phyloP scores from a whole-genome alignment of 2,329 filamentous ascomycete genomes.

The Zymoseptoria tritici region DNA sequence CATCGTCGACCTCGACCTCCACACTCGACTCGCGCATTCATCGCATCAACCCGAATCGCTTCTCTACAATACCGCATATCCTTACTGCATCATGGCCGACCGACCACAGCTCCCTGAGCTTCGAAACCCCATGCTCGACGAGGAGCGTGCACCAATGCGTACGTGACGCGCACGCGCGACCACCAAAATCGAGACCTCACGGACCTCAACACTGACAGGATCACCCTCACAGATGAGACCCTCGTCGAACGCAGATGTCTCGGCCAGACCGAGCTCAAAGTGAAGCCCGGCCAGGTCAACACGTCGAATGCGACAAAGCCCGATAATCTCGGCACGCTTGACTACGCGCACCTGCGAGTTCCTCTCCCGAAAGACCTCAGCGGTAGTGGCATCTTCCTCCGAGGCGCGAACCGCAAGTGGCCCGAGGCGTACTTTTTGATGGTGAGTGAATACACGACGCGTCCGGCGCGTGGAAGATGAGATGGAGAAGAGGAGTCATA shows the following conservation, averaged over 20 bases:
- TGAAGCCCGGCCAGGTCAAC: slow-evolving; percentile 69
- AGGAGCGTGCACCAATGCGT: slow-evolving; percentile 58
- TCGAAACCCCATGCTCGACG: slow-evolving; percentile 58
- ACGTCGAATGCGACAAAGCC: slow-evolving; percentile 64
- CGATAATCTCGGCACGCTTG: slow-evolving; percentile 72
- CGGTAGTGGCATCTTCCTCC: slow-evolving; percentile 84
- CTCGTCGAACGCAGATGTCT: slow-evolving; percentile 79
- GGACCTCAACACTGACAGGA: neutral
- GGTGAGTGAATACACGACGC: slow-evolving; percentile 30
- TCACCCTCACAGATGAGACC: slow-evolving; percentile 35
- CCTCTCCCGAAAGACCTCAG: slow-evolving; percentile 85
- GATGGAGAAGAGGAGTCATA: slow-evolving; percentile 5
- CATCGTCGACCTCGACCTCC: neutral
- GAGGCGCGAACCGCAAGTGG: slow-evolving; percentile 50
- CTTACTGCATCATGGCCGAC: slow-evolving; percentile 11
- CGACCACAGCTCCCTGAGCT: slow-evolving; percentile 46
- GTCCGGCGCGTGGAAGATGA: slow-evolving; percentile 3
- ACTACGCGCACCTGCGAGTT: slow-evolving; percentile 91
- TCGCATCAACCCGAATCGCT: neutral
- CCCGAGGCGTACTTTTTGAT: slow-evolving; percentile 96
- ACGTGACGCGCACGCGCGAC: slow-evolving; percentile 32
- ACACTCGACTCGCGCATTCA: neutral
- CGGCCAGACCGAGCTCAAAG: slow-evolving; percentile 82
- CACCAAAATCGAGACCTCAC: neutral
- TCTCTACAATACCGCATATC: neutral